Base-by-base conservation (phyloP, 176 grass and related monocot genomes). In the Triticum timopheevii region DNA sequence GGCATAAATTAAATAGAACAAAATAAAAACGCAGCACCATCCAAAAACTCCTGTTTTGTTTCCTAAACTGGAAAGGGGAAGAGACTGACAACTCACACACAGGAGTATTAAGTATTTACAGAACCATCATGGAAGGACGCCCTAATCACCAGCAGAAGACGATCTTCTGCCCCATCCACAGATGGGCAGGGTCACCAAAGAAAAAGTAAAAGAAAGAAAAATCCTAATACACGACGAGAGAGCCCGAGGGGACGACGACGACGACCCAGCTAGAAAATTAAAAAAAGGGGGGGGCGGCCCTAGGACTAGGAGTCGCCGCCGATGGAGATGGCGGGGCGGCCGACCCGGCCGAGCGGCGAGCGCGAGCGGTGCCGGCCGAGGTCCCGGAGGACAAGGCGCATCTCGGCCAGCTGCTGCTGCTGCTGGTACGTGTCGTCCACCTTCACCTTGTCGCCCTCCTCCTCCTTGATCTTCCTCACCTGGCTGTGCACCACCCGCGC, bases 401-500 rank as follows among this genome's bases (percentile, higher is more conserved):
- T 79, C 38, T 85, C 85, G 61, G 85, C 67, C 65, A 58, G 72
- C 34, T 83, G 87, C 28, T 84, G 84, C 45, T 83, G 84, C 45
- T 83, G 83, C 50, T 85, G 84, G 87, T 72, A 91, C 77, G 86
- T 91, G 78, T 86, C 84, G 75, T 89, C 64, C 69, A 86, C 77
- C 73, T 80, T 80, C 5, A 85, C 88, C 87, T 80, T 89, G 72
- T 89, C 87, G 68, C 78, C 78, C 33, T 94, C 89, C 84, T 94
- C 92, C 62, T 94, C 70, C 85, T 92, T 92, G 81, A 94, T 94
- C 87, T 82, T 84, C 81, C 87, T 61, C 58, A 94, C 90, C 82
- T 87, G 92, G 87, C 92, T 94, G 84, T 92, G 92, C 76, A 91
- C 77, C 73, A 86, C 80, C 82, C 22, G 13, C 63, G 45, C 27